Evolutionary conservation across 2,329 filamentous ascomycete genomes (phyloP).

Genomic region (Cytospora leucostoma): DNA sequence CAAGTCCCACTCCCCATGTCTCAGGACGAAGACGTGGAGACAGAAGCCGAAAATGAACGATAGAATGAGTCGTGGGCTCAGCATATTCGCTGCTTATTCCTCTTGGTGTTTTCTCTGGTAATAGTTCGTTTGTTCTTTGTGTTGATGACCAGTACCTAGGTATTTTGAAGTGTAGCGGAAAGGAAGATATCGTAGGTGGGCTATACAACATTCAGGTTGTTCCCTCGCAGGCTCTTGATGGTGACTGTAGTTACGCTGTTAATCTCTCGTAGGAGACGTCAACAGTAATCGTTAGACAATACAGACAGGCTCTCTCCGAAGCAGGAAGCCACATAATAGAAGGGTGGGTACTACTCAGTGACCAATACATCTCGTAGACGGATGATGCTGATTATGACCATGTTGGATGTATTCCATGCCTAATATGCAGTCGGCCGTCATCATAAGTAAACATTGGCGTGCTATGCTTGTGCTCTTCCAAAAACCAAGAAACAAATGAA

Average conservation of each 20-base stretch:
- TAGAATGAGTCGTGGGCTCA: background rate
- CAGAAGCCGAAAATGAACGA: conserved; percentile 8
- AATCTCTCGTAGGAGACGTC: too few species aligned
- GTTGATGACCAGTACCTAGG: background rate
- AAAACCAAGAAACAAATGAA: background rate
- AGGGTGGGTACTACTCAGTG: too few species aligned
- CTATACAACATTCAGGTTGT: too few species aligned
- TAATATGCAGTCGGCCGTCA: background rate
- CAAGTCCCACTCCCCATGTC: conserved; percentile 22
- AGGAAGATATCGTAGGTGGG: too few species aligned
- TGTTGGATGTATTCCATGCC: background rate
- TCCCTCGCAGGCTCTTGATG: too few species aligned
- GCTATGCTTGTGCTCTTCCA: background rate
- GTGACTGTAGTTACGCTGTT: too few species aligned
- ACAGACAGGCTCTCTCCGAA: too few species aligned
- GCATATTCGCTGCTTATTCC: background rate
- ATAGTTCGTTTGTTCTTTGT: background rate
- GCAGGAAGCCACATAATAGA: too few species aligned
- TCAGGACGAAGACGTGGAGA: conserved; percentile 17
- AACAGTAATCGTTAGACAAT: too few species aligned
- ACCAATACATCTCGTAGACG: too few species aligned
- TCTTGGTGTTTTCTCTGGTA: background rate
- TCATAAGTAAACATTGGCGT: background rate
- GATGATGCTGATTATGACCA: background rate
- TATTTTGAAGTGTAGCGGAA: too few species aligned